These are phyloP conservation scores for Voacanga thouarsii DNA, from an alignment of 257 asterid species.

Conservation along the genomic window DNA sequence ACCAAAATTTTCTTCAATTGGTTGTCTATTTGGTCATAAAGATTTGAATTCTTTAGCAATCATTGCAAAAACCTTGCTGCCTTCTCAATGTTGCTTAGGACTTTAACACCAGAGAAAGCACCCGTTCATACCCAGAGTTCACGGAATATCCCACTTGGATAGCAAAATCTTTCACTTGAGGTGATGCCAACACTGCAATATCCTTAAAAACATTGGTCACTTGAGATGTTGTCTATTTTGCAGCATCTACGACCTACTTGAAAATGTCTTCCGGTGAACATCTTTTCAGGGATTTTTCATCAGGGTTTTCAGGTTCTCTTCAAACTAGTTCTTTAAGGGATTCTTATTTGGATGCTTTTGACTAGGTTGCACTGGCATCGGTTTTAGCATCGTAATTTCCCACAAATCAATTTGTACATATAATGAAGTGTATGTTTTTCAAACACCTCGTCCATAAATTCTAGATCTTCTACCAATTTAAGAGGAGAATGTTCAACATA, in stretches of 20 bases:
- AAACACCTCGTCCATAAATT: neutral
- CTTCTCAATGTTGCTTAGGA: neutral
- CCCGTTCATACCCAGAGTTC: neutral
- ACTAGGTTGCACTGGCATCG: too few species aligned
- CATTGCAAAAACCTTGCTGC: neutral
- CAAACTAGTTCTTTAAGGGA: too few species aligned
- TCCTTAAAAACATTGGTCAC: conserved; percentile 16
- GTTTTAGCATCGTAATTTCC: neutral
- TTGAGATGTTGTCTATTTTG: too few species aligned
- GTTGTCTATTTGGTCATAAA: neutral
- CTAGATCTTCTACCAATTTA: neutral
- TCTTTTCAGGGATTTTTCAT: too few species aligned
- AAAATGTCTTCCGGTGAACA: too few species aligned
- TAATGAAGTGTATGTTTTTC: conserved; percentile 27
- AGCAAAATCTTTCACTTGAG: neutral
- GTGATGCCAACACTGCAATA: conserved; percentile 14
- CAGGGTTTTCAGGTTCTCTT: too few species aligned
- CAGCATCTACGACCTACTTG: too few species aligned
- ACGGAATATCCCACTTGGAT: neutral
- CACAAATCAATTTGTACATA: conserved; percentile 29
- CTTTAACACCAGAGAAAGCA: neutral
- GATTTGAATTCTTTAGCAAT: neutral
- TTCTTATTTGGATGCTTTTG: neutral
- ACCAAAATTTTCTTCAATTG: conserved; percentile 3
- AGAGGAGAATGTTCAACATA: conserved; percentile 34